These are phyloP conservation scores for Mycocalia duriaeana DNA, from an alignment of 1,284 basidiomycete genomes.

Conservation along the genomic window DNA sequence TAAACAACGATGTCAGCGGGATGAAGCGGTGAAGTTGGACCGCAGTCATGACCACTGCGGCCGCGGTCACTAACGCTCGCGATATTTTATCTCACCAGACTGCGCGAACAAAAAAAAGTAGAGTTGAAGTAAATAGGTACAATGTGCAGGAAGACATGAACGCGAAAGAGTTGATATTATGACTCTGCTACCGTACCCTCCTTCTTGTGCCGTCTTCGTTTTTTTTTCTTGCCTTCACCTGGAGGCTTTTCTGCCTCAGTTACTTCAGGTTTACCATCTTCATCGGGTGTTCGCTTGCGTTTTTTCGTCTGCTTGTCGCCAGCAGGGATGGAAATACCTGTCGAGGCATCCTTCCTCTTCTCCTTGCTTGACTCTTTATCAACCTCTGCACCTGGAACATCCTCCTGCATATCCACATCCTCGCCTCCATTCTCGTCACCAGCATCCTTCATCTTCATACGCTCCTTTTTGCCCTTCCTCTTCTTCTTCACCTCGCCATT, in stretches of 20 bases:
- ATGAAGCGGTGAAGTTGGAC: no score
- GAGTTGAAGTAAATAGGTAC: no score
- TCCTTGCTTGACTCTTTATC: slow-evolving; percentile 18
- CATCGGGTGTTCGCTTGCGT: no score
- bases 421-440: slow-evolving; percentile 18
- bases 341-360: slow-evolving; percentile 4
- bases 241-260: no score
- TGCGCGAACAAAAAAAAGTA: no score
- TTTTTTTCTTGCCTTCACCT: slow-evolving; percentile 25
- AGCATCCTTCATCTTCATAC: slow-evolving; percentile 44
- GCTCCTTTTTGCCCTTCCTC: slow-evolving; percentile 77
- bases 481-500: slow-evolving; percentile 37
- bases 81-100: no score
- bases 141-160: no score
- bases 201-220: slow-evolving; percentile 33
- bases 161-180: no score
- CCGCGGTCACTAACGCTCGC: no score
- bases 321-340: slow-evolving; percentile 1
- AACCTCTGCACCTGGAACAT: not conserved
- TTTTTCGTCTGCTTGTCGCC: slow-evolving; percentile 5
- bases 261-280: no score
- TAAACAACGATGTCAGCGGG: no score
- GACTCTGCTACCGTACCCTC: not conserved
- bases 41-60: no score
- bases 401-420: slow-evolving; percentile 2